Conservation (phyloP, 805 yeast species). For the Saccharomycopsis schoenii region DNA sequence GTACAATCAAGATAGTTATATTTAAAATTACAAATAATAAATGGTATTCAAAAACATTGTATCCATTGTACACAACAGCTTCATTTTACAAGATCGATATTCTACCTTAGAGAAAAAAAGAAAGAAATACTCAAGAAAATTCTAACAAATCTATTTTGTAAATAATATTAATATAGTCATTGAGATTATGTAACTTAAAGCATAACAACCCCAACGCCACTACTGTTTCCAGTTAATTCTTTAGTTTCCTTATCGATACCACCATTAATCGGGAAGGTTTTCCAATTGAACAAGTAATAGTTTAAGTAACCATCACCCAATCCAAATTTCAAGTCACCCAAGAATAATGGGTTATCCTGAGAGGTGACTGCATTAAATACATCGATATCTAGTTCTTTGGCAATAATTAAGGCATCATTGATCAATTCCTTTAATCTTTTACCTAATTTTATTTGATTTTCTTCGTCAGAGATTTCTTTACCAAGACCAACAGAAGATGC, state of each 20-base stretch:
- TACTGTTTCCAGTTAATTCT: conserved; percentile 44
- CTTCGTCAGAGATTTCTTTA: conserved; percentile 30
- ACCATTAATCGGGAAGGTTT: conserved; percentile 69
- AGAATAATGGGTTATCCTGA: conserved; percentile 80
- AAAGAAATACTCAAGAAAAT: too few species aligned
- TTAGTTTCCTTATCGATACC: conserved; percentile 56
- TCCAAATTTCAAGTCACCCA: conserved; percentile 79
- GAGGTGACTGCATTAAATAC: conserved; percentile 90
- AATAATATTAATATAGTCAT: background rate
- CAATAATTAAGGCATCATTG: conserved; percentile 65
- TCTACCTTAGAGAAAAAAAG: too few species aligned
- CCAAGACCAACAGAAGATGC: conserved; percentile 58
- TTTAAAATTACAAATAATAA: too few species aligned
- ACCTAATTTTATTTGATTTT: conserved; percentile 36
- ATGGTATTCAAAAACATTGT: too few species aligned
- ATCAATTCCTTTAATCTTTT: conserved; percentile 53
- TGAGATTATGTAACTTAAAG: conserved; percentile 30
- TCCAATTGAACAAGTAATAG: conserved; percentile 87
- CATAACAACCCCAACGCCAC: conserved; percentile 89
- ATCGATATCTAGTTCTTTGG: conserved; percentile 63
- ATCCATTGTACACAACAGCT: too few species aligned
- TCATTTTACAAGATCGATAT: too few species aligned
- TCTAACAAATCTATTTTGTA: too few species aligned
- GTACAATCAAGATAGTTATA: too few species aligned
- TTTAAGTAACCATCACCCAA: conserved; percentile 88